Percentiles rank a stretch among this genome's conserved stretches.
phyloP scores from a whole-genome alignment of 2,329 filamentous ascomycete genomes.

The Xylaria sp. region DNA sequence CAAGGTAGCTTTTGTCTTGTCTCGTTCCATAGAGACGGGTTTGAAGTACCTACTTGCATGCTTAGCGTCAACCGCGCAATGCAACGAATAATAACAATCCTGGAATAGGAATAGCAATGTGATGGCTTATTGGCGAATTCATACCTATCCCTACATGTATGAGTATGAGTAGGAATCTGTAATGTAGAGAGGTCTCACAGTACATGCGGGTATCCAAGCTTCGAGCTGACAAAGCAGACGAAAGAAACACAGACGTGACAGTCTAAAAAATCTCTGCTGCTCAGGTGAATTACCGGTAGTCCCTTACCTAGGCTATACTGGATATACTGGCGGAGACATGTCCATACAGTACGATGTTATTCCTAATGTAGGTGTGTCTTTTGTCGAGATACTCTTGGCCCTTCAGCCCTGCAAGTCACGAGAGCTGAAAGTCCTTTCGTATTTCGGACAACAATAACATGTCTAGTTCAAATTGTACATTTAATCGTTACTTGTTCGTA shows the following conservation, averaged over 20 bases:
- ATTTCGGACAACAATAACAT: background rate
- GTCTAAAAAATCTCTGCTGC: conserved; percentile 4
- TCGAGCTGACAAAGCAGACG: conserved; percentile 1
- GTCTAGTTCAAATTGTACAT: background rate
- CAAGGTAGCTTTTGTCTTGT: conserved; percentile 1
- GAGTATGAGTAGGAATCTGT: no score
- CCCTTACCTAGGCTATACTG: no score
- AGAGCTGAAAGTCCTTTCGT: background rate
- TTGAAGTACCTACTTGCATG: conserved; percentile 22
- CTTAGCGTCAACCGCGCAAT: conserved; percentile 13
- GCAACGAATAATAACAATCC: conserved; percentile 9
- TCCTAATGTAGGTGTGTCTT: background rate
- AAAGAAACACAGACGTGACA: conserved; percentile 11
- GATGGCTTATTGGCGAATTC: conserved; percentile 2
- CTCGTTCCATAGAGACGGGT: conserved; percentile 21
- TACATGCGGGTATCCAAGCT: background rate
- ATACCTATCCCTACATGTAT: no score
- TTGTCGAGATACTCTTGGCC: background rate
- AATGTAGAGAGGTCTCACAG: background rate
- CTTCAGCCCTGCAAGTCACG: background rate
- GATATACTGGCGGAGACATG: background rate
- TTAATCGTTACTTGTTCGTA: background rate
- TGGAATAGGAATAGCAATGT: conserved; percentile 7
- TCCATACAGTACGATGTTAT: background rate
- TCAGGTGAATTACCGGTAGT: background rate